Conservation (phyloP, 2,329 filamentous ascomycete genomes). For the Aspergillus fructus region DNA sequence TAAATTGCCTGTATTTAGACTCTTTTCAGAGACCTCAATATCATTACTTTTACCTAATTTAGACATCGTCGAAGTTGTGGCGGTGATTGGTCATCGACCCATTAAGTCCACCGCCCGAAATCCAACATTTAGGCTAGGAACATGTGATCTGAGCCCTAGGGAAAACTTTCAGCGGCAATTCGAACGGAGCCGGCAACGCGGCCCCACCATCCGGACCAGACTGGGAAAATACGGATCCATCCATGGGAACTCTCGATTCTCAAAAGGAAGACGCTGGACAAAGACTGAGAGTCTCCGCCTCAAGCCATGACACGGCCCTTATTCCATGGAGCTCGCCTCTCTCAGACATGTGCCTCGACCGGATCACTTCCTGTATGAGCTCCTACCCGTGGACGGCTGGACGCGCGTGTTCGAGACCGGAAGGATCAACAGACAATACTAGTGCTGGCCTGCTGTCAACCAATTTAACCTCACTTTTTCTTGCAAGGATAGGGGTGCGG, state of each 20-base stretch:
- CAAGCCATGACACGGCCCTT: not conserved
- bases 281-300: not conserved
- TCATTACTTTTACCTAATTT: too few species aligned
- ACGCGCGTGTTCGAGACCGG: not conserved
- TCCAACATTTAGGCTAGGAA: too few species aligned
- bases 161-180: not conserved
- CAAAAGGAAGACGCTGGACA: not conserved
- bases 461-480: constrained; percentile 5
- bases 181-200: constrained; percentile 17
- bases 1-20: too few species aligned
- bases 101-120: too few species aligned
- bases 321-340: not conserved
- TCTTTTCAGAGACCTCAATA: too few species aligned
- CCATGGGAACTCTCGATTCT: not conserved
- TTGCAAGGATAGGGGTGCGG: not conserved
- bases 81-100: too few species aligned
- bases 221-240: constrained; percentile 10
- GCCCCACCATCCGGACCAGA: constrained; percentile 32
- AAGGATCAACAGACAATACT: constrained; percentile 7
- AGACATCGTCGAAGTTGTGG: too few species aligned
- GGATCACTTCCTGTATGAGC: not conserved
- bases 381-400: too few species aligned
- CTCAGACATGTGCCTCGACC: not conserved
- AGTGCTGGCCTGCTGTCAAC: not conserved
- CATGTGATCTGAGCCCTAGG: constrained; percentile 24